Evolutionary conservation across 2,329 filamentous ascomycete genomes (phyloP).

Genomic region (Daldinia sp.): DNA sequence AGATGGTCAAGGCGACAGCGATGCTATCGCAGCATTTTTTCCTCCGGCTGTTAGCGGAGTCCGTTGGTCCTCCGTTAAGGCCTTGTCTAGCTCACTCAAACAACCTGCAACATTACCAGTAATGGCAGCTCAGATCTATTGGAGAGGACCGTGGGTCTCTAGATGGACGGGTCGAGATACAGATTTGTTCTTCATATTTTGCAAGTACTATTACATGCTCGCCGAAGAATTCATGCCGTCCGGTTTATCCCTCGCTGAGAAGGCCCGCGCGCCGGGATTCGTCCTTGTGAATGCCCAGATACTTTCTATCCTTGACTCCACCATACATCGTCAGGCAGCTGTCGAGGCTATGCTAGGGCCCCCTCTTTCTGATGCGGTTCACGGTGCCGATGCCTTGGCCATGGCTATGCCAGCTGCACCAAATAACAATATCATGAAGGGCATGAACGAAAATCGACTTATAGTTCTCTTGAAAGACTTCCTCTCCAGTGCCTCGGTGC

Average conservation of each 20-base stretch:
- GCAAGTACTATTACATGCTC: constrained; percentile 87
- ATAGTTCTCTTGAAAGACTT: constrained; percentile 86
- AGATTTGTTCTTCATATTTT: constrained; percentile 91
- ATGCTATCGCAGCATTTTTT: constrained; percentile 76
- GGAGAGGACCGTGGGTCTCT: constrained; percentile 86
- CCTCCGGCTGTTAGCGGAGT: constrained; percentile 72
- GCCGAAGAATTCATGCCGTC: constrained; percentile 77
- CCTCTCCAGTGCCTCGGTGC: constrained; percentile 63
- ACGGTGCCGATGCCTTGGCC: constrained; percentile 73
- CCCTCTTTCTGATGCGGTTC: constrained; percentile 59
- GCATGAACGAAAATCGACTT: constrained; percentile 90
- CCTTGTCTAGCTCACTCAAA: constrained; percentile 69
- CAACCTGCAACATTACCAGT: constrained; percentile 74
- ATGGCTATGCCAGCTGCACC: constrained; percentile 73
- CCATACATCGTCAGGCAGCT: constrained; percentile 79
- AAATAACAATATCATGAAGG: constrained; percentile 74
- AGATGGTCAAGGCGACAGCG: constrained; percentile 66
- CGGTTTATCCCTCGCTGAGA: constrained; percentile 64
- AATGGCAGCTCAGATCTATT: constrained; percentile 78
- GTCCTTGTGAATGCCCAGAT: constrained; percentile 86
- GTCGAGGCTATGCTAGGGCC: constrained; percentile 60
- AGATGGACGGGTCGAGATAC: constrained; percentile 90
- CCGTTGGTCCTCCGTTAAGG: constrained; percentile 66
- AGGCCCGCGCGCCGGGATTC: constrained; percentile 78
- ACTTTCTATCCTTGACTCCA: constrained; percentile 81